Evolutionary conservation across 1,139 yeast species (phyloP).

Genomic region (Blastobotrys proliferans): DNA sequence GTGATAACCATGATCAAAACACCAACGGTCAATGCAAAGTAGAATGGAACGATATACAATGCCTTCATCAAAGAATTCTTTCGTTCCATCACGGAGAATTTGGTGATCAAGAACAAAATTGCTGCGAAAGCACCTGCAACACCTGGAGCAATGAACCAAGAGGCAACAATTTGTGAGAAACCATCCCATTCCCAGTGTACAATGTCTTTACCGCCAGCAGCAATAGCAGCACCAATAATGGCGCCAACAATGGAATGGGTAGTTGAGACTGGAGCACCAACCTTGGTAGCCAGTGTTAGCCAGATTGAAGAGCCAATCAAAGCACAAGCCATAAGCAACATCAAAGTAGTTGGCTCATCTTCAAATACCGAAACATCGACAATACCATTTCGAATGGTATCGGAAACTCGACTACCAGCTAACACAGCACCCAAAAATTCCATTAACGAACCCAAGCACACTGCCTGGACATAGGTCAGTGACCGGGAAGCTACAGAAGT

Average conservation of each 20-base stretch:
- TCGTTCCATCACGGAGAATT: conserved; percentile 58
- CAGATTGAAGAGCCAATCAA: conserved; percentile 71
- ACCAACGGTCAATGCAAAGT: conserved; percentile 58
- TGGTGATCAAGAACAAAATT: conserved; percentile 54
- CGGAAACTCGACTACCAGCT: conserved; percentile 67
- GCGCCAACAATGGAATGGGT: conserved; percentile 80
- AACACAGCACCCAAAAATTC: conserved; percentile 74
- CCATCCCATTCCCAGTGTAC: conserved; percentile 68
- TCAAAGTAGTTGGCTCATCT: conserved; percentile 61
- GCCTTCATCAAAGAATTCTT: conserved; percentile 53
- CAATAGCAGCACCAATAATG: conserved; percentile 70
- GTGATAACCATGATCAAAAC: conserved; percentile 46
- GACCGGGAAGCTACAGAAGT: conserved; percentile 65
- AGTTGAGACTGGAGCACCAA: conserved; percentile 76
- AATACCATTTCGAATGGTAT: conserved; percentile 62
- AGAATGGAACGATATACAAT: conserved; percentile 52
- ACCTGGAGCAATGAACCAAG: conserved; percentile 79
- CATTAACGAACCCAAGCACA: conserved; percentile 61
- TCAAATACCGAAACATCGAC: conserved; percentile 48
- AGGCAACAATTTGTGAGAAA: conserved; percentile 67
- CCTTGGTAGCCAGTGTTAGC: conserved; percentile 61
- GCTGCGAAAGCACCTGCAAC: conserved; percentile 65
- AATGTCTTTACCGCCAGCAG: conserved; percentile 56
- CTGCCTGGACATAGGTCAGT: conserved; percentile 69
- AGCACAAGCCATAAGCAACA: conserved; percentile 75